phyloP scores from a whole-genome alignment of 1,284 basidiomycete species.

The Somion occarium region DNA sequence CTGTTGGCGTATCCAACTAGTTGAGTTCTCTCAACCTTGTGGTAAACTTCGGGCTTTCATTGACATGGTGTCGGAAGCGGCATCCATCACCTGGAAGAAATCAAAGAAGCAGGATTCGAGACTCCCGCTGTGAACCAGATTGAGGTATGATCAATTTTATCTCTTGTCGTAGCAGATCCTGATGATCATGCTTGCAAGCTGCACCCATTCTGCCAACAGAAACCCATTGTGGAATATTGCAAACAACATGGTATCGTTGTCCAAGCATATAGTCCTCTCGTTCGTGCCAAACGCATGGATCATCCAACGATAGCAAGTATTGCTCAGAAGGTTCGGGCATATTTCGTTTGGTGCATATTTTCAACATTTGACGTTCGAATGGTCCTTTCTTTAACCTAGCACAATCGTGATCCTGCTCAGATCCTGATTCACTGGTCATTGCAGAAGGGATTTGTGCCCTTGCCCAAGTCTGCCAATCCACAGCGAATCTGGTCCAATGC shows the following conservation, averaged over 20 bases:
- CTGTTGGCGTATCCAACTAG: conserved; percentile 67
- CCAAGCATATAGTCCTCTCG: conserved; percentile 59
- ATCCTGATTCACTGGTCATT: conserved; percentile 70
- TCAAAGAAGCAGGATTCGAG: conserved; percentile 54
- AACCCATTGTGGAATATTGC: conserved; percentile 77
- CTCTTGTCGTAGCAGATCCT: not conserved
- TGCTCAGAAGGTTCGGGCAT: conserved; percentile 37
- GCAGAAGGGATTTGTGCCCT: conserved; percentile 39
- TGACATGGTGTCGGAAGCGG: no score
- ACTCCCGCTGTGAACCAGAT: conserved; percentile 83
- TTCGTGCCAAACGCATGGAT: conserved; percentile 36
- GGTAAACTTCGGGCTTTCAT: no score
- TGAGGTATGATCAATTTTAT: conserved; percentile 42
- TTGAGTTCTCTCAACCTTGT: conserved; percentile 18
- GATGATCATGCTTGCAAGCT: conserved; percentile 38
- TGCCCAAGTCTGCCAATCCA: conserved; percentile 53
- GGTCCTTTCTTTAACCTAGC: no score
- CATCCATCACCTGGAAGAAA: conserved; percentile 75
- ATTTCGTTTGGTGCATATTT: no score
- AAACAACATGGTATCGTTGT: conserved; percentile 61
- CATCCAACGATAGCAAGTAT: conserved; percentile 38
- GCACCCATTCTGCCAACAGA: conserved; percentile 83
- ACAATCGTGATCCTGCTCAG: conserved; percentile 49
- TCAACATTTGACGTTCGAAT: not conserved
- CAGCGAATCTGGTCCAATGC: conserved; percentile 49